Evolutionary conservation across 345 rosid genomes (phyloP), one percentile per base, ranked within the genome.

Genomic region (Hibiscus trionum): DNA sequence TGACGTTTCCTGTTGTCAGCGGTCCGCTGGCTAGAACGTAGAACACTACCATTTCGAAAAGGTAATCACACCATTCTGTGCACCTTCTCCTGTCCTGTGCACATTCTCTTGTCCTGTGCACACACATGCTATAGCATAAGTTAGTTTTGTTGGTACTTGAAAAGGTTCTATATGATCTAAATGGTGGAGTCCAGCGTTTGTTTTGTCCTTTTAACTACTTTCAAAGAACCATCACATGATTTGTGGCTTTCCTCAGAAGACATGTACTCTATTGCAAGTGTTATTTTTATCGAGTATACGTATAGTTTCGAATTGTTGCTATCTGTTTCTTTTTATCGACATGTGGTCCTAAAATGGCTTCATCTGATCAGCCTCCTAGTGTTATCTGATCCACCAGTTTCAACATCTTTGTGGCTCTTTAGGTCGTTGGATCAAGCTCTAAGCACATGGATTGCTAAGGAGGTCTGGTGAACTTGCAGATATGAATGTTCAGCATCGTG

Each of bases 391-490:
- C 60, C 59, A 68, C 71, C 26, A 29, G 27, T 50, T 49, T 29
- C 26, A 8, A 29, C 27, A 50, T 50, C 50, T 50, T 49, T 57
- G 75, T 67, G 19, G 19, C 68, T 59, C 33, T 49, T 1, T n/a
- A 11, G 42, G 31, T 47, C 4, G 7, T 46, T 47, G 46, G 57
- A 47, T 11, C 6, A 39, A 61, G 60, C 60, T 61, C 31, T 72
- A 31, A 17, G 68, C 75, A 72, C 69, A 61, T 61, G 69, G 60
- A 19, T 49, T 72, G 69, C 59, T 44, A 14, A 56, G 44, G 44
- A 39, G 59, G 65, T 14, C 74, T 26, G 7, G 50, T 55, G 59
- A 67, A 16, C 16, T 16, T 68, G 72, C 60, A 9, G 60, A 24
- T 47, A 15, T 46, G 11, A 15, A 14, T 24, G 2, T 35, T 8